Conservation (phyloP, 768 basidiomycete species). For the Melanogaster broomeanus region DNA sequence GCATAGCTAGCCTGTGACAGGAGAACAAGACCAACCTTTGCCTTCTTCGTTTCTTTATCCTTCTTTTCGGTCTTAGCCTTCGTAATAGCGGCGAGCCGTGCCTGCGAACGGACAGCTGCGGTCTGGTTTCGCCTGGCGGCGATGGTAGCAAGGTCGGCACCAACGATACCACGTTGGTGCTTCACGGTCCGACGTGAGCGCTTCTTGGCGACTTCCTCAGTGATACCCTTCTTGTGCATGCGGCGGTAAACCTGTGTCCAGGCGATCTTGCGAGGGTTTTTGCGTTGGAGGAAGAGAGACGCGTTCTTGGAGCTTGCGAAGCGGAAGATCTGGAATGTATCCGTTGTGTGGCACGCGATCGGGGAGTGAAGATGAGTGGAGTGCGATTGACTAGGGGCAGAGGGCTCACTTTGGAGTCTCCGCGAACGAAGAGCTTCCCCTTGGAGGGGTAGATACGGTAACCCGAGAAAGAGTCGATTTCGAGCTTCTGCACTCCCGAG, state of each 20-base stretch:
- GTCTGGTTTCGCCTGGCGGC: slow-evolving; percentile 93
- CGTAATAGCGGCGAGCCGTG: slow-evolving; percentile 80
- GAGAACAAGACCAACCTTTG: slow-evolving; percentile 50
- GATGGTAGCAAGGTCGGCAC: slow-evolving; percentile 91
- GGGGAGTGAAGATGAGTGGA: background rate
- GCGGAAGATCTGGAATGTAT: slow-evolving; percentile 77
- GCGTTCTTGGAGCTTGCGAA: slow-evolving; percentile 91
- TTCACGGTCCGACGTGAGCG: slow-evolving; percentile 95
- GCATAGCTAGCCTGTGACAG: background rate
- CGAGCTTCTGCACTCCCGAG: slow-evolving; percentile 75
- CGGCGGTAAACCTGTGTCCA: slow-evolving; percentile 95
- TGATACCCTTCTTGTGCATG: slow-evolving; percentile 99
- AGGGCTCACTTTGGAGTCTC: slow-evolving; percentile 84
- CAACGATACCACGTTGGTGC: slow-evolving; percentile 97
- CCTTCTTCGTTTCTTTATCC: slow-evolving; percentile 92
- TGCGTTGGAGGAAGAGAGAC: slow-evolving; percentile 97
- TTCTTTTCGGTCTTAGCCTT: slow-evolving; percentile 98
- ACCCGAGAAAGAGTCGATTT: slow-evolving; percentile 97
- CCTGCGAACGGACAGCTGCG: slow-evolving; percentile 76
- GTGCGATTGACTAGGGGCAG: background rate
- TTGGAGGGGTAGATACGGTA: slow-evolving; percentile 97
- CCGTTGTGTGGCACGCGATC: no score
- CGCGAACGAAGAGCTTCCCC: slow-evolving; percentile 94
- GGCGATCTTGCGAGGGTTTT: slow-evolving; percentile 99
- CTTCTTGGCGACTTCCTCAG: slow-evolving; percentile 99